These are phyloP conservation scores for Phytopythium aichiense DNA, from an alignment of 352 stramenopile genomes.

Conservation along the genomic window DNA sequence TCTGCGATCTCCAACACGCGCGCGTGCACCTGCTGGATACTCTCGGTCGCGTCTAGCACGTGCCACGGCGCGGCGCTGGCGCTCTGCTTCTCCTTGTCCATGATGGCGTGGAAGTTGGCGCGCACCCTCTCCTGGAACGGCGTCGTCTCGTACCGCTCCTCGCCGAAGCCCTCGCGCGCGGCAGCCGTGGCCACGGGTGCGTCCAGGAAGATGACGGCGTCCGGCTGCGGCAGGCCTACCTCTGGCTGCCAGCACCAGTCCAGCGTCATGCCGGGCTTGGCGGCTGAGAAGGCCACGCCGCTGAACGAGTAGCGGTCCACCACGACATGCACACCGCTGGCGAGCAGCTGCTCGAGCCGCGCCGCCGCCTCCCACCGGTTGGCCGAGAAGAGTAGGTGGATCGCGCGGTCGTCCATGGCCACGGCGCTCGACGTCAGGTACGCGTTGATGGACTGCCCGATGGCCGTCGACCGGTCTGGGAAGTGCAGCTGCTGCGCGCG, in stretches of 20 bases:
- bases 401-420: constrained; percentile 94
- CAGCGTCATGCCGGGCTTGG: constrained; percentile 92
- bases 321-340: constrained; percentile 89
- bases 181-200: constrained; percentile 88
- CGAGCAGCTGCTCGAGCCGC: constrained; percentile 65
- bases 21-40: constrained; percentile 69
- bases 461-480: constrained; percentile 83
- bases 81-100: constrained; percentile 15
- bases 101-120: constrained; percentile 73
- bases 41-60: constrained; percentile 72
- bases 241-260: constrained; percentile 98
- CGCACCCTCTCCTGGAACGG: constrained; percentile 87
- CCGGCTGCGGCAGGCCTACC: constrained; percentile 94
- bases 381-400: constrained; percentile 99
- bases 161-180: constrained; percentile 91
- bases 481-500: constrained; percentile 62
- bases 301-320: constrained; percentile 98
- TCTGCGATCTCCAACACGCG: constrained; percentile 53
- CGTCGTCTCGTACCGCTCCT: constrained; percentile 90
- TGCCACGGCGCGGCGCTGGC: constrained; percentile 50
- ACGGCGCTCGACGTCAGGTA: constrained; percentile 90
- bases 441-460: constrained; percentile 96
- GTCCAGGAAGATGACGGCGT: constrained; percentile 98
- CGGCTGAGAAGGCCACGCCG: constrained; percentile 97
- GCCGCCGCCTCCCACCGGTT: constrained; percentile 98